Evolutionary conservation across 345 rosid genomes (phyloP).

Genomic region (Durio zibethinus): DNA sequence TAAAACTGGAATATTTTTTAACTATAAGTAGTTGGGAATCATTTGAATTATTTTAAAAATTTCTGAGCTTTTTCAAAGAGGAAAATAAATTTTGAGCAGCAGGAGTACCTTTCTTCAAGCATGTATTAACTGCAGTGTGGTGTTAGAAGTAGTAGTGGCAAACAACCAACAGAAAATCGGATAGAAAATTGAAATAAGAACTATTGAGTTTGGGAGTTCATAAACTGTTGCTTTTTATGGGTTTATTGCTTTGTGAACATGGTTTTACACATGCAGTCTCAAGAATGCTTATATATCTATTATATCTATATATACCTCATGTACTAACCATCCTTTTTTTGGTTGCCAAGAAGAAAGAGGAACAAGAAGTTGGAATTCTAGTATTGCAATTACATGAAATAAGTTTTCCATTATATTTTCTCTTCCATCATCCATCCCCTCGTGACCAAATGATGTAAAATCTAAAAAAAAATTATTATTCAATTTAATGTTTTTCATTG

Average conservation of each 20-base stretch:
- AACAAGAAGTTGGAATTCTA: background rate
- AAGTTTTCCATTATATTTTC: background rate
- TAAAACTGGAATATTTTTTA: background rate
- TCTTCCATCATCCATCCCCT: background rate
- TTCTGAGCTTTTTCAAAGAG: background rate
- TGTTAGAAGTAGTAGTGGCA: background rate
- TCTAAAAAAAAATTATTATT: background rate
- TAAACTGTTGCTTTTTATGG: background rate
- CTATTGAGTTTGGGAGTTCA: background rate
- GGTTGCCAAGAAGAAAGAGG: background rate
- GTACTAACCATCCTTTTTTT: background rate
- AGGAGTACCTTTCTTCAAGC: background rate
- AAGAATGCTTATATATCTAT: background rate
- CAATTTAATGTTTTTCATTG: background rate
- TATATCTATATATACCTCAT: background rate
- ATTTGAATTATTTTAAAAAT: background rate
- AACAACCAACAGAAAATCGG: conserved; percentile 1
- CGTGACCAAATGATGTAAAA: background rate
- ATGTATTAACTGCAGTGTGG: background rate
- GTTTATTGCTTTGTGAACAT: background rate
- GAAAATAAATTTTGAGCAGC: background rate
- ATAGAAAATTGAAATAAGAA: conserved; percentile 3
- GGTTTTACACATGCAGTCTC: background rate
- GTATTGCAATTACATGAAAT: background rate
- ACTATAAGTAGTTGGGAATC: background rate